Conservation (phyloP, 257 asterid genomes). For the Przewalskia tangutica region DNA sequence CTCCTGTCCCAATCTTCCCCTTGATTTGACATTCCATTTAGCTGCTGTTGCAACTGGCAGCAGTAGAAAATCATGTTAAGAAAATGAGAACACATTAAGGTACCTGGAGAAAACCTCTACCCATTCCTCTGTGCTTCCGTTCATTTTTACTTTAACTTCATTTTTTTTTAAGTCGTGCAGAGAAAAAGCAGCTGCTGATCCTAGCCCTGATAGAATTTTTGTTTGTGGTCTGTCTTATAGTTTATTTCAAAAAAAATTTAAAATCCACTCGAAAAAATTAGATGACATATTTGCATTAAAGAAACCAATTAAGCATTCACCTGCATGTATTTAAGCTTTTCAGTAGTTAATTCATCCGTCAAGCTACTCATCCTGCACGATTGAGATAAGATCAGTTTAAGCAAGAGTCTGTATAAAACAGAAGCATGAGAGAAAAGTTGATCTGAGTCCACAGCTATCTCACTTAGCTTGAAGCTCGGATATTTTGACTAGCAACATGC, state of each 20-base stretch:
- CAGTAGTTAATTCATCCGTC: constrained; percentile 78
- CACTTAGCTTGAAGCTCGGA: constrained; percentile 88
- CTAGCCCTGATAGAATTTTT: not conserved
- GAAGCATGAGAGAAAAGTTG: not conserved
- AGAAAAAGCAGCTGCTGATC: not conserved
- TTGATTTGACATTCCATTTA: constrained; percentile 38
- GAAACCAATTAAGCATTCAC: constrained; percentile 21
- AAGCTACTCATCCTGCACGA: constrained; percentile 66
- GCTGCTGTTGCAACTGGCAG: constrained; percentile 72
- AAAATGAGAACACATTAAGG: not conserved
- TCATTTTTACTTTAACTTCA: not conserved
- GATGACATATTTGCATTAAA: not conserved
- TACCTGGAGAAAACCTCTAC: not conserved
- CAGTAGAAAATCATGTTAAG: constrained; percentile 2
- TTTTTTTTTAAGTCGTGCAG: not conserved
- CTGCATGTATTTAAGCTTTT: constrained; percentile 60
- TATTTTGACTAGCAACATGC: constrained; percentile 55
- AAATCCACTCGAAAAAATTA: not conserved
- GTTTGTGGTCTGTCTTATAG: not conserved
- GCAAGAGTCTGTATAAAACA: not conserved
- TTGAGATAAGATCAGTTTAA: constrained; percentile 7
- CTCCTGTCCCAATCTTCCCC: constrained; percentile 58
- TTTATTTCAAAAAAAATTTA: no score
- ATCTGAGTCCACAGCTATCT: not conserved
- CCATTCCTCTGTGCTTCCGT: not conserved